phyloP scores from a whole-genome alignment of 495 filamentous ascomycete species.

The Penicillium canariense region DNA sequence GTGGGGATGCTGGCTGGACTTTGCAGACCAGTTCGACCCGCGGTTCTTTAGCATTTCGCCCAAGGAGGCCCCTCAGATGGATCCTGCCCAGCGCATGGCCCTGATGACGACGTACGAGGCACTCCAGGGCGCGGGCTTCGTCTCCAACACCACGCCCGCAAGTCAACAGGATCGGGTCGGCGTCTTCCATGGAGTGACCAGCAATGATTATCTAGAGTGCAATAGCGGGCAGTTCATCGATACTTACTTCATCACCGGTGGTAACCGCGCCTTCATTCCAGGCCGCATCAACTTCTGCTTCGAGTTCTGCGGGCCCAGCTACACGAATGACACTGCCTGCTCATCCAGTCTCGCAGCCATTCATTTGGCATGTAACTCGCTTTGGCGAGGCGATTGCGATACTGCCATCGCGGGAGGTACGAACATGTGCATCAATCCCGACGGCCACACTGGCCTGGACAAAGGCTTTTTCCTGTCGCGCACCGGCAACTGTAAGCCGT shows the following conservation, averaged over 20 bases:
- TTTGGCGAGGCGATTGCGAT: conserved; percentile 75
- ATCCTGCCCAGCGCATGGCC: conserved; percentile 80
- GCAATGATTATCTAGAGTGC: conserved; percentile 81
- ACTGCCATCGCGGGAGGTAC: conserved; percentile 77
- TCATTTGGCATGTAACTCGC: conserved; percentile 70
- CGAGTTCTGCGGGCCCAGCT: conserved; percentile 76
- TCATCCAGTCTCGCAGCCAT: conserved; percentile 76
- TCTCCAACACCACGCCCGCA: conserved; percentile 74
- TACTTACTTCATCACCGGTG: conserved; percentile 86
- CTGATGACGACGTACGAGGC: conserved; percentile 82
- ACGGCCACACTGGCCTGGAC: conserved; percentile 73
- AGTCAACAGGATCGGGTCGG: conserved; percentile 75
- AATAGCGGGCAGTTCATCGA: conserved; percentile 80
- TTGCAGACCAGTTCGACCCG: conserved; percentile 76
- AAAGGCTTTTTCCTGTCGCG: conserved; percentile 74
- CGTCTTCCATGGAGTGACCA: conserved; percentile 83
- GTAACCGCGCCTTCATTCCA: conserved; percentile 75
- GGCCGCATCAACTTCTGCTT: conserved; percentile 81
- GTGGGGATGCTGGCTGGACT: conserved; percentile 79
- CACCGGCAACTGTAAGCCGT: conserved; percentile 72
- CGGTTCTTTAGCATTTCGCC: conserved; percentile 92
- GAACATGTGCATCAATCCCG: conserved; percentile 73
- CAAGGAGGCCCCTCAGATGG: conserved; percentile 77
- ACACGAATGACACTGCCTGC: conserved; percentile 81
- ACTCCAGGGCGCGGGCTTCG: conserved; percentile 79